Percentiles rank a stretch among this genome's conserved stretches.
phyloP scores from a whole-genome alignment of 2,329 filamentous ascomycete genomes.

The Trichoderma gracile region DNA sequence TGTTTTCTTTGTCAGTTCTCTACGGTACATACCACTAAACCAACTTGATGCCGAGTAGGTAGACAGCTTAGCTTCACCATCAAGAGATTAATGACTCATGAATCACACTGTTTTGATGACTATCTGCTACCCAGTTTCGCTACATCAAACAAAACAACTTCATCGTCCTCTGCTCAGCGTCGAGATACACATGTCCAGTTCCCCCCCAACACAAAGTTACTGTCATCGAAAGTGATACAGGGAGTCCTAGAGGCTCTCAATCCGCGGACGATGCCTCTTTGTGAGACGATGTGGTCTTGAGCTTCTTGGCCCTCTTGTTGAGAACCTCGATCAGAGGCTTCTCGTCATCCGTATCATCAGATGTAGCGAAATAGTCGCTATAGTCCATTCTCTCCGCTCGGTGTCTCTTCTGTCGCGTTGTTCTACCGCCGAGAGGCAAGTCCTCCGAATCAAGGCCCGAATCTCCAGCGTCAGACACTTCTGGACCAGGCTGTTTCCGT shows the following conservation, averaged over 20 bases:
- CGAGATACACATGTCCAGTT: not conserved
- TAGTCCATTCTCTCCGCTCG: not conserved
- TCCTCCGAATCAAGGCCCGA: not conserved
- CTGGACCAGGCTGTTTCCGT: not conserved
- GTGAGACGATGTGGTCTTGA: not conserved
- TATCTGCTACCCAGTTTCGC: not conserved
- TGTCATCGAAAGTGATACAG: too few relatives aligned
- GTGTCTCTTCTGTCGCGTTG: not conserved
- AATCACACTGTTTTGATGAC: not conserved
- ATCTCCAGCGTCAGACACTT: not conserved
- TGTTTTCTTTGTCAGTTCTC: not conserved
- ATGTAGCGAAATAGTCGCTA: not conserved
- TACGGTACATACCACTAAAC: constrained; percentile 1
- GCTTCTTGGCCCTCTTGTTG: not conserved
- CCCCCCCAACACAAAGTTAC: too few relatives aligned
- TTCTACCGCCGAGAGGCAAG: not conserved
- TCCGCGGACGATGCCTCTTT: not conserved
- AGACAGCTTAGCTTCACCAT: not conserved
- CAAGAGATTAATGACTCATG: constrained; percentile 15
- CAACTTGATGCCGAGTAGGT: not conserved
- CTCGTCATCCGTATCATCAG: not conserved
- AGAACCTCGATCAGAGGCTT: not conserved
- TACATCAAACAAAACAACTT: not conserved
- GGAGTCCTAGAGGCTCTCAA: not conserved
- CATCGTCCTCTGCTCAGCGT: too few relatives aligned